Conservation (phyloP, 306 rosid species). For the Inga laurina region DNA sequence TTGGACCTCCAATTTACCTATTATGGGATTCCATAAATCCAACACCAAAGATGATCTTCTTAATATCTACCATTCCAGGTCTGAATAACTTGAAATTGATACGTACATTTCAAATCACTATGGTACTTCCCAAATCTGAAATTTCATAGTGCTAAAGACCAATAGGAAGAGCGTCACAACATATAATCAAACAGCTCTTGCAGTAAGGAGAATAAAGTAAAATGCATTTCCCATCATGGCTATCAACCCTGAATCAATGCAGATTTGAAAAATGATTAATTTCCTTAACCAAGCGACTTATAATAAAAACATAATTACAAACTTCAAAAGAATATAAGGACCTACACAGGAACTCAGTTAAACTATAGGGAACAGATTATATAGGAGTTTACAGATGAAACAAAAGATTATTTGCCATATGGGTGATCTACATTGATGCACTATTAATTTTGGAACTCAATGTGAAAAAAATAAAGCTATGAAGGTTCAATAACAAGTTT, state of each 20-base stretch:
- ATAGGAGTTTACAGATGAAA: neutral
- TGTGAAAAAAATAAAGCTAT: neutral
- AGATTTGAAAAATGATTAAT: neutral
- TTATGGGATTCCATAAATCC: neutral
- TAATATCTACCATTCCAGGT: neutral
- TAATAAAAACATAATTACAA: neutral
- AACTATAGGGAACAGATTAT: neutral
- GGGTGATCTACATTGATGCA: neutral
- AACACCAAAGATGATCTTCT: neutral
- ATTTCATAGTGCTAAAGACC: neutral
- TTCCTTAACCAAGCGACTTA: neutral
- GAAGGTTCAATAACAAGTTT: neutral
- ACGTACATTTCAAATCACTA: neutral
- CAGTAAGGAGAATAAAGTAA: constrained; percentile 5
- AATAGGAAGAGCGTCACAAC: neutral
- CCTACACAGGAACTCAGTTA: neutral
- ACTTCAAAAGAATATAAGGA: neutral
- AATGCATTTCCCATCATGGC: neutral
- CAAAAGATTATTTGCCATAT: neutral
- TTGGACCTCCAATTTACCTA: neutral
- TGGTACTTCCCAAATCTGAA: neutral
- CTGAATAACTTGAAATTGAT: neutral
- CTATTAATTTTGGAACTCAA: neutral
- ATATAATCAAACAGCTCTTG: neutral
- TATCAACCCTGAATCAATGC: neutral